phyloP scores from a whole-genome alignment of 331 rosid genomes.

The Spiraea crenata region DNA sequence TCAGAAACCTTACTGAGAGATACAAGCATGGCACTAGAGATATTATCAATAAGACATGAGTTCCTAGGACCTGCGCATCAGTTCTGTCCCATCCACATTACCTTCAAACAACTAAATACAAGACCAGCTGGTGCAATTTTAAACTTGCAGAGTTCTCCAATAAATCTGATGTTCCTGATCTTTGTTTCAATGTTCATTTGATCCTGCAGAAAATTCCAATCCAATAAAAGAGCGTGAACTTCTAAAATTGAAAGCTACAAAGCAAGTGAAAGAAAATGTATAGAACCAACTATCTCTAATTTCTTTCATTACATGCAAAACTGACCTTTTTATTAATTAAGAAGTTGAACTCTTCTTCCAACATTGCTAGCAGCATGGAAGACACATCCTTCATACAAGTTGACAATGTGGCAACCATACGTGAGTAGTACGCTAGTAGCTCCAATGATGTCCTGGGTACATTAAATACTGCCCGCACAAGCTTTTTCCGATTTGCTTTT shows the following conservation, averaged over 20 bases:
- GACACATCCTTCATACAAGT: conserved; percentile 98
- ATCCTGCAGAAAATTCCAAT: conserved; percentile 60
- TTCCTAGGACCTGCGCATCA: not conserved
- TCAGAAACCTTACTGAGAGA: not conserved
- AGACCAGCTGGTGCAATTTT: conserved; percentile 82
- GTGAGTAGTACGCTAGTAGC: conserved; percentile 86
- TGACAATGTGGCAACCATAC: conserved; percentile 94
- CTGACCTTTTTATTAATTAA: conserved; percentile 91
- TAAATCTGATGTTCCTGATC: conserved; percentile 94
- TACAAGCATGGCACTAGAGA: not conserved
- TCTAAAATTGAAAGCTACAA: conserved; percentile 1
- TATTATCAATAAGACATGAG: not conserved
- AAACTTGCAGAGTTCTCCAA: conserved; percentile 99
- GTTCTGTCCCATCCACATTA: conserved; percentile 26
- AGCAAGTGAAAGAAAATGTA: conserved; percentile 6
- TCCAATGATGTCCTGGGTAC: conserved; percentile 98
- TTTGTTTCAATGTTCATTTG: conserved; percentile 99
- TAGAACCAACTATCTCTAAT: conserved; percentile 12
- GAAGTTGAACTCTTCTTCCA: conserved; percentile 98
- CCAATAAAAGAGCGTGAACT: conserved; percentile 17
- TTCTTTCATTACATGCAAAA: conserved; percentile 7
- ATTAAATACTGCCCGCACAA: conserved; percentile 88
- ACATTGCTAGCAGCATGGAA: conserved; percentile 75
- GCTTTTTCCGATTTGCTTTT: conserved; percentile 86
- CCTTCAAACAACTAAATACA: conserved; percentile 97